These are phyloP conservation scores for Elaeis guineensis DNA, from an alignment of 176 grass and related monocot species.

Conservation along the genomic window DNA sequence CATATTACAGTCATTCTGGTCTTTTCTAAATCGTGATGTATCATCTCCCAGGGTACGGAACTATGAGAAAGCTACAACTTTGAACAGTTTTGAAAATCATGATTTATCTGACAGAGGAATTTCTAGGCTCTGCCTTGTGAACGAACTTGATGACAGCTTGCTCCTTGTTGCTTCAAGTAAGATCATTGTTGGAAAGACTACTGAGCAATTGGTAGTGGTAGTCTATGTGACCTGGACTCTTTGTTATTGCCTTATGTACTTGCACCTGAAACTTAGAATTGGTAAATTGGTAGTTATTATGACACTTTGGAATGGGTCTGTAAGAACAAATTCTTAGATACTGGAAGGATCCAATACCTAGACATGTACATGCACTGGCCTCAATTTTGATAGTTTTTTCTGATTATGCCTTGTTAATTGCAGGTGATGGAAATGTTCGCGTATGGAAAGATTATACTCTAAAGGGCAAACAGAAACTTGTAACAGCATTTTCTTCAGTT, in stretches of 20 bases:
- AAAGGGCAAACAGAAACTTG: constrained; percentile 72
- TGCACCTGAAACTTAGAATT: too few species aligned
- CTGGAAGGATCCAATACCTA: too few species aligned
- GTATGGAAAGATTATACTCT: constrained; percentile 85
- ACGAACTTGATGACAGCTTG: constrained; percentile 96
- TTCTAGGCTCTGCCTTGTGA: constrained; percentile 77
- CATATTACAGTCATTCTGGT: not conserved
- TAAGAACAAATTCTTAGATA: too few species aligned
- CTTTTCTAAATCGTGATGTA: constrained; percentile 24
- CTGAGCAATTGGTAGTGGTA: too few species aligned
- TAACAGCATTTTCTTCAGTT: constrained; percentile 89
- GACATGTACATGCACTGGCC: too few species aligned
- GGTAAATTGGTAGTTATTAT: too few species aligned
- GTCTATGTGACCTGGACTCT: too few species aligned
- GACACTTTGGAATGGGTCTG: too few species aligned
- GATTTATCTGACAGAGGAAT: constrained; percentile 83
- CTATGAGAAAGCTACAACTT: constrained; percentile 52
- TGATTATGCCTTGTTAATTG: not conserved
- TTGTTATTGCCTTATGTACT: too few species aligned
- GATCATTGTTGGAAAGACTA: not conserved
- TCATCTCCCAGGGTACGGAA: constrained; percentile 74
- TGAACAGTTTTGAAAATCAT: constrained; percentile 84
- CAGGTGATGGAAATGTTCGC: constrained; percentile 90
- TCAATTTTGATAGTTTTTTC: too few species aligned
- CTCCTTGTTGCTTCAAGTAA: constrained; percentile 92